Base-by-base conservation (phyloP, 164 flowering plant genomes). In the Warburgia ugandensis region DNA sequence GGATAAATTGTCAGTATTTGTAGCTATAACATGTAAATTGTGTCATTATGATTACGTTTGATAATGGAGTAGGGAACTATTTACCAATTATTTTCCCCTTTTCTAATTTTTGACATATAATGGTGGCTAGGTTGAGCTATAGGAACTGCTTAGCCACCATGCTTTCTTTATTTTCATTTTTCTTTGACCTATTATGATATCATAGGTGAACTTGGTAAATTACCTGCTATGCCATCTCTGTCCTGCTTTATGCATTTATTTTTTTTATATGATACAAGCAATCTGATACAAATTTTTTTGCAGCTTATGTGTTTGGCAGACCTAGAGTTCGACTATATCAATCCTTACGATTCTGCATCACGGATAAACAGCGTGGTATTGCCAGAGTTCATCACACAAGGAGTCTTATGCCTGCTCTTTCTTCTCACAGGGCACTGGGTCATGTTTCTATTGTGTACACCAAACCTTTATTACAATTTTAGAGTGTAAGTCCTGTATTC, bases 301-400 rank as follows among this genome's bases (percentile, higher is more conserved):
- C 97, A 92, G 99, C 87, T 92, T 8, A 84, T 88, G 89, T 84
- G 89, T 76, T 78, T 92, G 69, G 86, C 94, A 1, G 97, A 92
- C 69, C 74, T 92, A 42, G 99, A 92, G 65, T 88, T 79, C 62
- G 99, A 92, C 65, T 86, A 92, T 57, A 86, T 86, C 61, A 92
- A 92, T 54, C 97, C 99, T 13, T 92, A 86, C 57, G 99, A 92
- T 53, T 80, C 91, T n/a, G 77, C 99, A 28, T 58, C 73, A 19
- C 76, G 89, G 51, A 83, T 92, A 61, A 92, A 92, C 71, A 64
- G 51, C 41, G 83, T 81, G 28, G 55, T 88, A 33, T 16, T 88
- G 58, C 97, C 99, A 0, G 99, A 92, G 71, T 88, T 72, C 50
- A 63, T 82, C 25, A 61, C 69, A 0, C 80, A 82, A 68, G 95